Evolutionary conservation across 2,329 filamentous ascomycete genomes (phyloP).

Genomic region (Cercospora citrullina): DNA sequence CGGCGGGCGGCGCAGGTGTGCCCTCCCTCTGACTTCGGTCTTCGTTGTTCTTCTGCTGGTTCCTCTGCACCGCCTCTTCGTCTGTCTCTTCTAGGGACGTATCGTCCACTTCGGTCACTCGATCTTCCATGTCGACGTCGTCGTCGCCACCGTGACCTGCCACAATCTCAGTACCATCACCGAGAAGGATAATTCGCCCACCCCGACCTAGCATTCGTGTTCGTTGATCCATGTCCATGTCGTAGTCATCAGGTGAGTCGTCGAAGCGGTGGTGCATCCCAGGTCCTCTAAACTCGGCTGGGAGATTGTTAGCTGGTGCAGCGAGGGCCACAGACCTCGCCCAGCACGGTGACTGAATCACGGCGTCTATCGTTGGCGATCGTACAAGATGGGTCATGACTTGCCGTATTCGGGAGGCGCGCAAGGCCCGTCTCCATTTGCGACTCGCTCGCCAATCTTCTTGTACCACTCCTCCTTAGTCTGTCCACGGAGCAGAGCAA

Average conservation of each 20-base stretch:
- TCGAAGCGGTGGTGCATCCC: slow-evolving; percentile 53
- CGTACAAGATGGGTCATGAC: slow-evolving; percentile 50
- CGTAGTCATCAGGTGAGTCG: slow-evolving; percentile 61
- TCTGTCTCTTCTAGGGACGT: slow-evolving; percentile 73
- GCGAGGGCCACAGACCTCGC: background rate
- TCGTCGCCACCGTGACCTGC: slow-evolving; percentile 64
- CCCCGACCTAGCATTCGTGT: slow-evolving; percentile 67
- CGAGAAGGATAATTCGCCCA: slow-evolving; percentile 89
- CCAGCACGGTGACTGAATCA: background rate
- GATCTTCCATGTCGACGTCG: slow-evolving; percentile 92
- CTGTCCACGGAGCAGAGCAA: slow-evolving; percentile 87
- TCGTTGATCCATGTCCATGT: slow-evolving; percentile 68
- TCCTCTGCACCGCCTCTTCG: slow-evolving; percentile 77
- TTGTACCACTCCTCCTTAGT: slow-evolving; percentile 99
- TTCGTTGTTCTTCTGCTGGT: slow-evolving; percentile 39
- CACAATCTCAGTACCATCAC: slow-evolving; percentile 89
- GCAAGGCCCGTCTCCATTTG: slow-evolving; percentile 95
- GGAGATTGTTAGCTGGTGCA: slow-evolving; percentile 30
- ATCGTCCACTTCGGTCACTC: slow-evolving; percentile 54
- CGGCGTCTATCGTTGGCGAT: background rate
- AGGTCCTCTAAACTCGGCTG: slow-evolving; percentile 54
- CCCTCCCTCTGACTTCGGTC: slow-evolving; percentile 50
- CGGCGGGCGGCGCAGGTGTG: slow-evolving; percentile 49
- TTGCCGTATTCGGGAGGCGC: slow-evolving; percentile 99
- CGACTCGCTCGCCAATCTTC: slow-evolving; percentile 87